Conservation (phyloP, 75 land plant species). For the Picea glauca region DNA sequence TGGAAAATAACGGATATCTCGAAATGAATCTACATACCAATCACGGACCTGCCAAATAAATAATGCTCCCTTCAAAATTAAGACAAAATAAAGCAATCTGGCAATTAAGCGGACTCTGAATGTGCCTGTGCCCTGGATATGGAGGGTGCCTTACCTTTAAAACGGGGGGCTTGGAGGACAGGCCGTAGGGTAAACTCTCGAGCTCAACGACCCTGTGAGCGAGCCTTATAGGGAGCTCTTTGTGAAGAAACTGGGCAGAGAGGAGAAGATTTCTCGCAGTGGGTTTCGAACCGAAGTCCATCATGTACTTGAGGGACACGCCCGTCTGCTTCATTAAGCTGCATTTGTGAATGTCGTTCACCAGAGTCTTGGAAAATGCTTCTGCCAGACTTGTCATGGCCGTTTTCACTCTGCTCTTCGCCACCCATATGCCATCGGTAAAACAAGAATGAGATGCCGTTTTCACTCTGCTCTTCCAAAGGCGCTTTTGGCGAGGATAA, state of each 20-base stretch:
- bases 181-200: conserved; percentile 84
- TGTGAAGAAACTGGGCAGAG: conserved; percentile 93
- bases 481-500: too few species aligned
- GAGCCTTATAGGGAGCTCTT: conserved; percentile 90
- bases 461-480: too few species aligned
- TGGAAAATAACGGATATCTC: conserved; percentile 85
- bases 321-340: conserved; percentile 90
- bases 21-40: conserved; percentile 92
- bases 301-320: conserved; percentile 89
- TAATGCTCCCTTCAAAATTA: too few species aligned
- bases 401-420: background rate
- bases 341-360: conserved; percentile 75
- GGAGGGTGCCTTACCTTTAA: conserved; percentile 46
- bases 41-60: conserved; percentile 68
- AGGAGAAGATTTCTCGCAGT: conserved; percentile 55
- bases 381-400: conserved; percentile 31
- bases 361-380: conserved; percentile 41
- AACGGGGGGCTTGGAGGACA: conserved; percentile 76
- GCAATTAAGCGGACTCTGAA: too few species aligned
- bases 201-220: conserved; percentile 87
- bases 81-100: too few species aligned
- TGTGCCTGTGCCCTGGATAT: too few species aligned
- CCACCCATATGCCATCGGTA: too few species aligned
- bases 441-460: too few species aligned
- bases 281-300: conserved; percentile 87